Conservation (phyloP, 2,329 filamentous ascomycete genomes). For the Sclerotinia nivalis region DNA sequence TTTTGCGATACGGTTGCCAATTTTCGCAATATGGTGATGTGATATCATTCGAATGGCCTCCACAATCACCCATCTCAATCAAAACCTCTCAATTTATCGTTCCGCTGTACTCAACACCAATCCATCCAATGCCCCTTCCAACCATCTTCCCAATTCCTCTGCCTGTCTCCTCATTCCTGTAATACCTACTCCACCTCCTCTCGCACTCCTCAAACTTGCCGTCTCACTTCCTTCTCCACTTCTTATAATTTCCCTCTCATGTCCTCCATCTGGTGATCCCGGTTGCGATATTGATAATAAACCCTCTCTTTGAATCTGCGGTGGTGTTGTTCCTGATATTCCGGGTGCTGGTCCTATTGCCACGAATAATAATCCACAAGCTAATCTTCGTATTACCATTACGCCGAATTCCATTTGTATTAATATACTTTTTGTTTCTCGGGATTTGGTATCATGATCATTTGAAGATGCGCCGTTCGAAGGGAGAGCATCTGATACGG, state of each 20-base stretch:
- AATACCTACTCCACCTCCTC: constrained; percentile 14
- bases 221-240: constrained; percentile 18
- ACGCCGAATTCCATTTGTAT: constrained; percentile 57
- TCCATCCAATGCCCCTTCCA: constrained; percentile 17
- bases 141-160: constrained; percentile 19
- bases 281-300: constrained; percentile 13
- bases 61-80: background rate
- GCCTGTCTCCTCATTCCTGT: constrained; percentile 21
- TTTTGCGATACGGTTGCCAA: background rate
- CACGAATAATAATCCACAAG: constrained; percentile 62
- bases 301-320: constrained; percentile 9
- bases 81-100: background rate
- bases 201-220: constrained; percentile 18
- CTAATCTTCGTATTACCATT: constrained; percentile 58
- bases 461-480: constrained; percentile 13
- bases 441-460: constrained; percentile 23
- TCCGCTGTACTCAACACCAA: constrained; percentile 5
- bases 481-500: constrained; percentile 24
- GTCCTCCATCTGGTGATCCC: background rate
- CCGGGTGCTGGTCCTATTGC: constrained; percentile 53
- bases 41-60: background rate
- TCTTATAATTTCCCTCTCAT: constrained; percentile 1
- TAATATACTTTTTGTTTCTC: constrained; percentile 35
- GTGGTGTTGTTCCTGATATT: background rate
- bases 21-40: background rate